Base-by-base conservation (phyloP, 495 filamentous ascomycete genomes). In the Hapsidospora chrysogenum region DNA sequence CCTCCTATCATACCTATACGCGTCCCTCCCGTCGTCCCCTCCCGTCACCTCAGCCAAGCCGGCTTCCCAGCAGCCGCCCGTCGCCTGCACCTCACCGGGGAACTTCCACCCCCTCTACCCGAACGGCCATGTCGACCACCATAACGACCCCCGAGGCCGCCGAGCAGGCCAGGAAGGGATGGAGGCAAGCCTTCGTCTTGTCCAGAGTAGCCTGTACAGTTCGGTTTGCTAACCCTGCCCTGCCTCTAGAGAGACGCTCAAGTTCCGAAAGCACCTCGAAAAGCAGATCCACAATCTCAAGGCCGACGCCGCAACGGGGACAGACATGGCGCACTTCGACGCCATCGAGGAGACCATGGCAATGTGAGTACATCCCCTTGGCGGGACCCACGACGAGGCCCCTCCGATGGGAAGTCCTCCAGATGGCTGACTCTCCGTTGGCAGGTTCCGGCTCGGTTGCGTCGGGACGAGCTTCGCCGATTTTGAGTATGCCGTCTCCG, bases 381-480 rank as follows among this genome's bases (percentile, higher is more conserved):
- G 11, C 23, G 6, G 23, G 23, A 26, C 23, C 6, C 23, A 6
- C 6, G 11, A 26, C 23, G 6, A 55, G 26, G 49, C 14, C 11
- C 11, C 25, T 26, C 15, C 17, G 11, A 5, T 31, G 29, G 14
- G 5, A 5, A 17, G 4, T 3, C 11, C 6, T 6, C 31, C 19
- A 10, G 18, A 33, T 33, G 31, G 39, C 37, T 51, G 41, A 48
- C 37, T 54, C 23, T 51, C 41, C 39, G 37, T 43, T 37, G 38
- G 46, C 46, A 85, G 80, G 39, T 78, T 76, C 52, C 80, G 82
- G 39, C 51, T 66, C 18, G 61, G 64, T 38, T 86, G 79, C 47
- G 69, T 84, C 46, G 66, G 68, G 42, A 66, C 75, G 20, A 72
- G 92, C 33, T 76, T 85, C 45, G 48, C 63, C 47, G 78, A 92